These are phyloP conservation scores for Urochloa ruziziensis DNA, from an alignment of 176 grass and related monocot genomes.

Conservation along the genomic window DNA sequence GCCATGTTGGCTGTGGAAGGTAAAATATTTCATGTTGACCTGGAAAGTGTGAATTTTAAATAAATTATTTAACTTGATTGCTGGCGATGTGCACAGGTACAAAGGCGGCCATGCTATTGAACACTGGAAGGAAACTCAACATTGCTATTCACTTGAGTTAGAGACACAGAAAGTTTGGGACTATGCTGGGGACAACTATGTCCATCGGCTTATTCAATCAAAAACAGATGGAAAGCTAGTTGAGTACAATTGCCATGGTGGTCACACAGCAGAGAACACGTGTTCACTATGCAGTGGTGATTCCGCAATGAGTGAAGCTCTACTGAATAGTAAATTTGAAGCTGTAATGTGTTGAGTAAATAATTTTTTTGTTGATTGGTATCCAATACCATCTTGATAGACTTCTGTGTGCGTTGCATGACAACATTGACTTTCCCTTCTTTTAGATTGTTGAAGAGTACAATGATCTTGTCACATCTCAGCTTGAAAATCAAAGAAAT, in stretches of 20 bases:
- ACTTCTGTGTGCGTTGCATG: constrained; percentile 12
- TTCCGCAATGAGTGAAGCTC: constrained; percentile 67
- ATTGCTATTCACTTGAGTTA: constrained; percentile 95
- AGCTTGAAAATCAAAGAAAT: constrained; percentile 99
- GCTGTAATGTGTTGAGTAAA: constrained; percentile 68
- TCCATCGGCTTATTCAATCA: constrained; percentile 91
- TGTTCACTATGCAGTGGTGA: constrained; percentile 52
- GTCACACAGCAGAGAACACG: constrained; percentile 36
- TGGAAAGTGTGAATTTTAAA: constrained; percentile 13
- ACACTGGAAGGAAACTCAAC: constrained; percentile 93
- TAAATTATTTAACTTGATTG: constrained; percentile 23
- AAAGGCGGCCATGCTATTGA: constrained; percentile 80
- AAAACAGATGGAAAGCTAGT: constrained; percentile 92
- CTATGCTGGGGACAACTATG: constrained; percentile 98
- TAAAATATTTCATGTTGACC: constrained; percentile 37
- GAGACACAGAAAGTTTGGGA: constrained; percentile 99
- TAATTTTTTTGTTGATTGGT: constrained; percentile 25
- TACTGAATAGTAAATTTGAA: constrained; percentile 94
- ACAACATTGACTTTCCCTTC: constrained; percentile 21
- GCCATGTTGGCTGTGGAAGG: constrained; percentile 96
- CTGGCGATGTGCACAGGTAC: constrained; percentile 50
- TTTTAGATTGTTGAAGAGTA: constrained; percentile 87
- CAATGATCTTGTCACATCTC: constrained; percentile 87
- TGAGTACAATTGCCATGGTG: constrained; percentile 71
- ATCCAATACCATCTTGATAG: constrained; percentile 13